Evolutionary conservation across 495 filamentous ascomycete species (phyloP).

Genomic region (Wilcoxina mikolae): DNA sequence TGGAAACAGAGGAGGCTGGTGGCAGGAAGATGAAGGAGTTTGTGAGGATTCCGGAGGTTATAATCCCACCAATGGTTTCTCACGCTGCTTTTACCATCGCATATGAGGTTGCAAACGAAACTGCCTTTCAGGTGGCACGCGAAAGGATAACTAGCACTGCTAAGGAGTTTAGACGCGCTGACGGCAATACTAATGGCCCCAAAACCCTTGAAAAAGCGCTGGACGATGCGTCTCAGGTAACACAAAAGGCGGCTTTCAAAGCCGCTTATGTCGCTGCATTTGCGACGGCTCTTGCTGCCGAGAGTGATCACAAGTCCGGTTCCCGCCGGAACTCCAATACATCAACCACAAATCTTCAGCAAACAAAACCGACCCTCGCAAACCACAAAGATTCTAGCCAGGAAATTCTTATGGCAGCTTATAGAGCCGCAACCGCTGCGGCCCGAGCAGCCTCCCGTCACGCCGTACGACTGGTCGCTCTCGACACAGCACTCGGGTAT

Average conservation of each 20-base stretch:
- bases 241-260: background rate
- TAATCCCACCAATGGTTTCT: too few species aligned
- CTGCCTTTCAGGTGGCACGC: background rate
- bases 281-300: background rate
- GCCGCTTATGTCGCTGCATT: background rate
- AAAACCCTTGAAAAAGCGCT: too few species aligned
- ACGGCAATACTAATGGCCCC: background rate
- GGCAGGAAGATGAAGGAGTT: too few species aligned
- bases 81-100: background rate
- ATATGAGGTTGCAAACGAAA: background rate
- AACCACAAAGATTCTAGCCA: background rate
- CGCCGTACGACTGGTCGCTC: background rate
- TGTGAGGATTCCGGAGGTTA: too few species aligned
- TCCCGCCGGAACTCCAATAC: background rate
- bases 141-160: background rate
- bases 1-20: too few species aligned
- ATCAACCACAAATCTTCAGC: background rate
- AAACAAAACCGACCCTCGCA: background rate
- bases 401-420: background rate
- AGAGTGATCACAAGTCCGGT: too few species aligned
- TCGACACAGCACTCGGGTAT: background rate
- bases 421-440: background rate
- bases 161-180: background rate
- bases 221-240: background rate
- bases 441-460: slow-evolving; percentile 1